These are phyloP conservation scores for Tolypocladium nubicola DNA, from an alignment of 2,329 filamentous ascomycete species.

Conservation along the genomic window DNA sequence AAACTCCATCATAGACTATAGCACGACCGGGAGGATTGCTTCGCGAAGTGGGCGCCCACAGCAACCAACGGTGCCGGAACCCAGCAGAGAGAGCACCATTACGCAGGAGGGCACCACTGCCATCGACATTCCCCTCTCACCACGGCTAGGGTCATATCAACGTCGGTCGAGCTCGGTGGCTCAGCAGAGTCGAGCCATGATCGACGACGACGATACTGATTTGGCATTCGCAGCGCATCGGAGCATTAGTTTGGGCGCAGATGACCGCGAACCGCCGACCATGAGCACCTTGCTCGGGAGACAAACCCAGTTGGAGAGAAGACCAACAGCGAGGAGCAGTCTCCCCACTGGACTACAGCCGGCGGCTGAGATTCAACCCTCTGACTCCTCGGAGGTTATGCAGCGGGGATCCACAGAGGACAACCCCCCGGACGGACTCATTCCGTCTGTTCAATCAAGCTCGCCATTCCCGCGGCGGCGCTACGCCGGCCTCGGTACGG, in stretches of 20 bases:
- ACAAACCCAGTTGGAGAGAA: constrained; percentile 25
- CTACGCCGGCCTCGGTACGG: constrained; percentile 30
- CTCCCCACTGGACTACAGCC: constrained; percentile 24
- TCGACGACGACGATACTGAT: constrained; percentile 51
- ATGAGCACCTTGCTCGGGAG: constrained; percentile 50
- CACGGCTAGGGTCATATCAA: constrained; percentile 44
- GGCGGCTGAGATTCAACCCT: constrained; percentile 28
- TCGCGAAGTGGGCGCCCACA: constrained; percentile 17
- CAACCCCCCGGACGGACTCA: constrained; percentile 34
- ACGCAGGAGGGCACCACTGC: constrained; percentile 48
- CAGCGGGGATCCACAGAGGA: constrained; percentile 33
- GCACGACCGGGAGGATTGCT: constrained; percentile 16
- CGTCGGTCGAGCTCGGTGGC: constrained; percentile 61
- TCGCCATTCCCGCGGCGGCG: constrained; percentile 36
- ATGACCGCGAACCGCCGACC: constrained; percentile 53
- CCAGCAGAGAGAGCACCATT: constrained; percentile 25
- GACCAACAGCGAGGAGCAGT: constrained; percentile 12
- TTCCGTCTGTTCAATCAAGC: constrained; percentile 25
- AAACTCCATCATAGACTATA: constrained; percentile 55
- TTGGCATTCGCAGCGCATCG: constrained; percentile 50
- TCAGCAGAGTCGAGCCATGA: constrained; percentile 45
- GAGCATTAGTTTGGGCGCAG: constrained; percentile 57
- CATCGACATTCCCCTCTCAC: constrained; percentile 65
- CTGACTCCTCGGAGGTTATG: constrained; percentile 26
- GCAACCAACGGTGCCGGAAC: constrained; percentile 15